Percentiles rank a stretch among this genome's conserved stretches.
phyloP scores from a whole-genome alignment of 2,329 filamentous ascomycete genomes.

The Colletotrichum tamarilloi region DNA sequence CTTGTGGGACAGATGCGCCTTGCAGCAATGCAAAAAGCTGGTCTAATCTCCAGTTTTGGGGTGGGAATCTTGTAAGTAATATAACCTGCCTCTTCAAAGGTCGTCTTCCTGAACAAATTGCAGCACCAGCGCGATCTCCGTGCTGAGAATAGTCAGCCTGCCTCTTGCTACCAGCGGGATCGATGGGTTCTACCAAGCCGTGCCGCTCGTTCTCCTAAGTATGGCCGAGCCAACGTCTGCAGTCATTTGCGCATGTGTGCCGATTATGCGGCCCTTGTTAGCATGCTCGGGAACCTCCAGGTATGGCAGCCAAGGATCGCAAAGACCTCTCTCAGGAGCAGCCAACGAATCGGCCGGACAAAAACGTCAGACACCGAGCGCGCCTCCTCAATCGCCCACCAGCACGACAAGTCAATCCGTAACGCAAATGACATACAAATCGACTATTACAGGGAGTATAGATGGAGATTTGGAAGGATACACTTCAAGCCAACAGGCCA shows the following conservation, averaged over 20 bases:
- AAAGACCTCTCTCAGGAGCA: background rate
- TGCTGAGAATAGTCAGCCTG: background rate
- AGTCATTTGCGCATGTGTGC: slow-evolving; percentile 1
- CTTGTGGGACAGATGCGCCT: slow-evolving; percentile 20
- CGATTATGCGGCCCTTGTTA: slow-evolving; percentile 8
- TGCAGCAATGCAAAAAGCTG: slow-evolving; percentile 19
- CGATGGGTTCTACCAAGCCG: background rate
- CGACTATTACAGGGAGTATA: background rate
- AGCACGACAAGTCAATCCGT: background rate
- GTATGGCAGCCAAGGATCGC: background rate
- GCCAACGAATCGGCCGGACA: background rate
- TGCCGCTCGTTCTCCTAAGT: slow-evolving; percentile 1
- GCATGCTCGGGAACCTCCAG: background rate
- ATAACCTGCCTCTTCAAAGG: no score
- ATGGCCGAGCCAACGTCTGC: slow-evolving; percentile 6
- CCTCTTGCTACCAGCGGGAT: rapidly evolving
- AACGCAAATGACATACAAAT: background rate
- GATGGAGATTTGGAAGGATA: background rate
- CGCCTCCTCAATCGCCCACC: background rate
- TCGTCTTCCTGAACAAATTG: background rate
- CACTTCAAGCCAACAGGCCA: background rate
- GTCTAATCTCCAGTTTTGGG: slow-evolving; percentile 20
- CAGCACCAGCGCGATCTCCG: slow-evolving; percentile 16
- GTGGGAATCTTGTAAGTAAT: slow-evolving; percentile 31
- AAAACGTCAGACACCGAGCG: background rate